Evolutionary conservation across 768 basidiomycete species (phyloP).

Genomic region (Mycena filopes): DNA sequence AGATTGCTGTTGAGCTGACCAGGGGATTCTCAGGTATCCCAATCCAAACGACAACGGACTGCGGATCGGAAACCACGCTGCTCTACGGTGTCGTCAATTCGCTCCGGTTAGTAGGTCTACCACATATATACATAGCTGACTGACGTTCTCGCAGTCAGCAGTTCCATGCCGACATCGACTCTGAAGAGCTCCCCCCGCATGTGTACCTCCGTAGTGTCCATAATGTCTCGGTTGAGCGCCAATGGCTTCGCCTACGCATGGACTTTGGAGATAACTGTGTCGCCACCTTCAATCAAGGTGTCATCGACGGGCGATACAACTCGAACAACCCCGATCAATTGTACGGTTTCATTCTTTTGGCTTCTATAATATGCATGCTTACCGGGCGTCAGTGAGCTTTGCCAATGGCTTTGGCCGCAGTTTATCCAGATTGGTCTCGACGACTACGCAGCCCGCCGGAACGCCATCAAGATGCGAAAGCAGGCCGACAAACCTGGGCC

Average conservation of each 20-base stretch:
- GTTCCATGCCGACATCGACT: conserved; percentile 28
- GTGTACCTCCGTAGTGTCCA: conserved; percentile 40
- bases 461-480: conserved; percentile 41
- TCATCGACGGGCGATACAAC: neutral
- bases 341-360: neutral
- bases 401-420: conserved; percentile 39
- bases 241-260: conserved; percentile 40
- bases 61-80: conserved; percentile 42
- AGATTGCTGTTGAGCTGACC: no score
- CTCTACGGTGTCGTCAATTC: conserved; percentile 43
- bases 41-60: conserved; percentile 41
- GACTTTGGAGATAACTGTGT: conserved; percentile 43
- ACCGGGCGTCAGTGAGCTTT: conserved; percentile 28
- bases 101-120: conserved; percentile 33
- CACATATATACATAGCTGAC: neutral
- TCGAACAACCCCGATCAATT: conserved; percentile 1
- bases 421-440: conserved; percentile 33
- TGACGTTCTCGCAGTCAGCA: conserved; percentile 28
- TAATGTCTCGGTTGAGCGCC: conserved; percentile 43
- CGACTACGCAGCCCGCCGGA: conserved; percentile 31
- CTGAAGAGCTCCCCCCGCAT: conserved; percentile 40
- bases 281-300: neutral
- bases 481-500: conserved; percentile 47
- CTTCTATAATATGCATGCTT: neutral
- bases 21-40: conserved; percentile 40